Conservation (phyloP, 208 protist species). For the Leishmania turanica region DNA sequence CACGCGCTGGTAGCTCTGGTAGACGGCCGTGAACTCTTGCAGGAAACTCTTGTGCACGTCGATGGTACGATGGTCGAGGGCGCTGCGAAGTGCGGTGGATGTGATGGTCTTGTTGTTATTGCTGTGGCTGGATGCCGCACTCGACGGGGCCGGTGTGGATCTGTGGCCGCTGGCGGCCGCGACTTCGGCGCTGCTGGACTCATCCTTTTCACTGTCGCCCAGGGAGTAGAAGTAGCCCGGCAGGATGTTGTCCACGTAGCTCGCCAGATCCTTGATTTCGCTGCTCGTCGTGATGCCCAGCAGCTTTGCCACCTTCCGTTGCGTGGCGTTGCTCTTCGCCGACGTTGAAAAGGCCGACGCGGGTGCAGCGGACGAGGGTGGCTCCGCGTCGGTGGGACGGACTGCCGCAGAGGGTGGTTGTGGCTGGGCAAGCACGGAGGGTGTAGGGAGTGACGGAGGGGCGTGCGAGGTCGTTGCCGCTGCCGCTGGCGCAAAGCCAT, state of each 20-base stretch:
- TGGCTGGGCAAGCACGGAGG: background rate
- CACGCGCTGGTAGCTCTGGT: constrained; percentile 56
- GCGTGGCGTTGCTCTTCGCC: constrained; percentile 18
- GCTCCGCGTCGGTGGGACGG: background rate
- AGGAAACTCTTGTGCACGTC: constrained; percentile 69
- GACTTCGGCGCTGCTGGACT: constrained; percentile 1
- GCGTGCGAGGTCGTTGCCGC: background rate
- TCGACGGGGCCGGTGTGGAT: background rate
- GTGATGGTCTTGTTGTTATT: constrained; percentile 4
- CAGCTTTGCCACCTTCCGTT: constrained; percentile 41
- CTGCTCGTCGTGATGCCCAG: constrained; percentile 66
- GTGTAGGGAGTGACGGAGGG: background rate
- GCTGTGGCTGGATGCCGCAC: background rate
- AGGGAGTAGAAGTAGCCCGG: constrained; percentile 42
- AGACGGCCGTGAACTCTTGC: constrained; percentile 53
- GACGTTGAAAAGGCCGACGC: background rate
- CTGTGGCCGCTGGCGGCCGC: background rate
- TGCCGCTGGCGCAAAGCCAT: background rate
- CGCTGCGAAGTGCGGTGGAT: constrained; percentile 39
- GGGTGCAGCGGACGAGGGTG: background rate
- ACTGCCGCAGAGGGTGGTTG: background rate
- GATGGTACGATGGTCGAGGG: constrained; percentile 61
- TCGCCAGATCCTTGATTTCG: constrained; percentile 59
- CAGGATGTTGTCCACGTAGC: constrained; percentile 62
- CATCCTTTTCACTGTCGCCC: constrained; percentile 12